Evolutionary conservation across 2,329 filamentous ascomycete species (phyloP).

Genomic region (Pseudocercospora fijiensis): DNA sequence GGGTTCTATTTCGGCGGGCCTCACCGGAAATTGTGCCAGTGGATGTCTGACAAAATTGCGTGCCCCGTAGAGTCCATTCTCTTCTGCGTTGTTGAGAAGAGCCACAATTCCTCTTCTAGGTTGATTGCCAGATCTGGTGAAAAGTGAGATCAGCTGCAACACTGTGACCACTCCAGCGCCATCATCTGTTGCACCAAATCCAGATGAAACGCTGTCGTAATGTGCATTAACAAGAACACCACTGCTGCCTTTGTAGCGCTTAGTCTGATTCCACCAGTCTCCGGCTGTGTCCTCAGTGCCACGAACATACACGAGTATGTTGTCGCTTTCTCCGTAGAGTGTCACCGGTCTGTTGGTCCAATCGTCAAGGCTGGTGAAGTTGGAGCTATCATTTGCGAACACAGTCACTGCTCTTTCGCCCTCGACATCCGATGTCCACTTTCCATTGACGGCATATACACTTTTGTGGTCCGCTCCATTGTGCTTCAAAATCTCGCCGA

Average conservation of each 20-base stretch:
- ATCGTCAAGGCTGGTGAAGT: constrained; percentile 60
- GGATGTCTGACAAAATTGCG: constrained; percentile 81
- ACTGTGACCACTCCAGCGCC: constrained; percentile 85
- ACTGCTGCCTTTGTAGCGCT: constrained; percentile 50
- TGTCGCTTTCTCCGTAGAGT: constrained; percentile 89
- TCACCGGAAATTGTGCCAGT: constrained; percentile 65
- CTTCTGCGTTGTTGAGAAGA: constrained; percentile 92
- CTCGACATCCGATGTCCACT: constrained; percentile 30
- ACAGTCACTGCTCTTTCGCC: constrained; percentile 51
- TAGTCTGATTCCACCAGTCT: constrained; percentile 65
- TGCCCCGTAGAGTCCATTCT: constrained; percentile 87
- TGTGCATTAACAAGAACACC: constrained; percentile 93
- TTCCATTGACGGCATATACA: constrained; percentile 37
- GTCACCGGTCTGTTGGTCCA: constrained; percentile 30
- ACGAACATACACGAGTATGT: constrained; percentile 87
- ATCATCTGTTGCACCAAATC: constrained; percentile 90
- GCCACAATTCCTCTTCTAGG: constrained; percentile 79
- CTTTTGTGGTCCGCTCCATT: constrained; percentile 53
- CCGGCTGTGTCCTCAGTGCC: constrained; percentile 70
- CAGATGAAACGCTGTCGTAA: constrained; percentile 89
- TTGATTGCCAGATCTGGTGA: constrained; percentile 65
- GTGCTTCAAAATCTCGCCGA: constrained; percentile 66
- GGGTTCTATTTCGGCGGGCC: background rate
- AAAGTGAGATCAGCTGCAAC: constrained; percentile 83
- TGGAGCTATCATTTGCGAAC: constrained; percentile 76